phyloP scores from a whole-genome alignment of 352 stramenopile genomes.

The Pythium myriotylum region DNA sequence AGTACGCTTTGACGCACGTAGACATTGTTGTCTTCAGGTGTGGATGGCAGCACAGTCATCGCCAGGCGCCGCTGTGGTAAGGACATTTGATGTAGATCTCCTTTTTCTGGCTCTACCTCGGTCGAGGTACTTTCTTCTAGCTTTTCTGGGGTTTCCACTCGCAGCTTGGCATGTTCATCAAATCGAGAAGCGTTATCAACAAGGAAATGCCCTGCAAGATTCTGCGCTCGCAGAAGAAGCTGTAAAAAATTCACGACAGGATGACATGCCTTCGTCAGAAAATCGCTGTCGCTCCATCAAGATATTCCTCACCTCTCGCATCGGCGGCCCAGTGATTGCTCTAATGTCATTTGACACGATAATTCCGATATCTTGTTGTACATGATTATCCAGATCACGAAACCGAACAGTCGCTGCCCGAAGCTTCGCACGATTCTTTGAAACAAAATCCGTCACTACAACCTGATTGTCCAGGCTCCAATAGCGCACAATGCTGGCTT shows the following conservation, averaged over 20 bases:
- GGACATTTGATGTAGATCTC: not conserved
- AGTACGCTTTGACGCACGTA: conserved; percentile 21
- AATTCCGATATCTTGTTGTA: conserved; percentile 46
- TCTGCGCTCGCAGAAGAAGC: conserved; percentile 17
- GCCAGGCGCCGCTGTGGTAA: conserved; percentile 19
- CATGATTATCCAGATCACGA: conserved; percentile 59
- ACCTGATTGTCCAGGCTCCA: too few relatives aligned
- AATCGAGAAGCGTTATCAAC: conserved; percentile 1
- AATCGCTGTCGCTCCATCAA: too few relatives aligned
- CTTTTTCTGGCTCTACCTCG: not conserved
- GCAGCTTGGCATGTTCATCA: not conserved
- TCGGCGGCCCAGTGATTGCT: conserved; percentile 33
- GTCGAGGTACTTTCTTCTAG: not conserved
- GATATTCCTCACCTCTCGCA: conserved; percentile 41
- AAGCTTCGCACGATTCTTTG: conserved; percentile 67
- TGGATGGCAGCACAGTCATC: conserved; percentile 15
- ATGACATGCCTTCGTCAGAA: too few relatives aligned
- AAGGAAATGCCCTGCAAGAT: conserved; percentile 9
- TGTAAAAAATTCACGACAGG: conserved; percentile 5
- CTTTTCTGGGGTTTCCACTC: not conserved
- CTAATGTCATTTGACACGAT: conserved; percentile 43
- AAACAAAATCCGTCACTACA: not conserved
- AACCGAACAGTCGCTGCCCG: conserved; percentile 59
- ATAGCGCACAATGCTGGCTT: not conserved
- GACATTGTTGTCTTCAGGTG: conserved; percentile 2